A percentile compares a stretch with the other conserved stretches of the same genome.
phyloP scores from a whole-genome alignment of 2,329 filamentous ascomycete genomes.

The Xylariales sp. region DNA sequence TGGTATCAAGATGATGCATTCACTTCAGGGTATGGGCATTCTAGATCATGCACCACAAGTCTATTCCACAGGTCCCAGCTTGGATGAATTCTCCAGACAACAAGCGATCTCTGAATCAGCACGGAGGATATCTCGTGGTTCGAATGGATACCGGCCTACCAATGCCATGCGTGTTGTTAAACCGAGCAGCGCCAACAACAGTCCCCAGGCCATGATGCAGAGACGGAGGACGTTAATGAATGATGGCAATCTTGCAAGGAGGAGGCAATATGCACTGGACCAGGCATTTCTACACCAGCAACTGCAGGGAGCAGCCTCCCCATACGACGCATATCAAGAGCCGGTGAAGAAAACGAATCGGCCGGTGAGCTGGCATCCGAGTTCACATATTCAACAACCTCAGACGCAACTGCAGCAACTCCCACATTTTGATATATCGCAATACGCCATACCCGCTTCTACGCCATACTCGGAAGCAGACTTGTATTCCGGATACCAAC shows the following conservation, averaged over 20 bases:
- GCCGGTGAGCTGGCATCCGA: slow-evolving; percentile 74
- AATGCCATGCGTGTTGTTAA: slow-evolving; percentile 58
- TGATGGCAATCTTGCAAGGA: slow-evolving; percentile 39
- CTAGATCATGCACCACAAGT: slow-evolving; percentile 23
- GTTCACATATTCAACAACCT: slow-evolving; percentile 43
- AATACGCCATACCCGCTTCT: slow-evolving; percentile 35
- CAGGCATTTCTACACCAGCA: slow-evolving; percentile 35
- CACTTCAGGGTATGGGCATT: slow-evolving; percentile 28
- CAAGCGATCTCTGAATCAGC: slow-evolving; percentile 41
- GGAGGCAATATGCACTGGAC: slow-evolving; percentile 43
- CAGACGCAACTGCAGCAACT: slow-evolving; percentile 32
- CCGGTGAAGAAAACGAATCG: slow-evolving; percentile 40
- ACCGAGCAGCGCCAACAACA: slow-evolving; percentile 64
- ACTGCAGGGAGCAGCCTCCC: slow-evolving; percentile 21
- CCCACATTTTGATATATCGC: slow-evolving; percentile 28
- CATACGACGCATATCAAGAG: slow-evolving; percentile 25
- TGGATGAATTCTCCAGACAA: slow-evolving; percentile 50
- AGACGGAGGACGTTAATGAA: slow-evolving; percentile 55
- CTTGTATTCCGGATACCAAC: slow-evolving; percentile 34
- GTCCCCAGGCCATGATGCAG: slow-evolving; percentile 51
- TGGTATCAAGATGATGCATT: slow-evolving; percentile 30
- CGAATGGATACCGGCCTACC: slow-evolving; percentile 44
- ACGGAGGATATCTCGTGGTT: slow-evolving; percentile 44
- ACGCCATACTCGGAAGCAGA: slow-evolving; percentile 38
- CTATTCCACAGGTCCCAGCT: slow-evolving; percentile 37